Base-by-base conservation (phyloP, 108 stramenopile species). In the Conticribra weissflogii region DNA sequence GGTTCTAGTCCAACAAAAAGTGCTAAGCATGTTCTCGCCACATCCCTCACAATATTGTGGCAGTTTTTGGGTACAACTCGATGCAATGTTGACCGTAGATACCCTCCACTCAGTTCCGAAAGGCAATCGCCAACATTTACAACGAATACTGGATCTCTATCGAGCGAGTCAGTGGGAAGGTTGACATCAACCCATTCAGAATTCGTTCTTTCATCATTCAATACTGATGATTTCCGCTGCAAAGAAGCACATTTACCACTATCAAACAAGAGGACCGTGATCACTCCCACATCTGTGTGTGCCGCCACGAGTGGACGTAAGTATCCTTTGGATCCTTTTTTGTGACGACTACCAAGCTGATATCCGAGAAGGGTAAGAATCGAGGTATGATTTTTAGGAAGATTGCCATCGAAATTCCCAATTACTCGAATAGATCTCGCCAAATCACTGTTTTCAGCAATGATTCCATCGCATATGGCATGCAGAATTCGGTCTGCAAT, bases 61-160 rank as follows among this genome's bases (percentile, higher is more conserved):
- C 21, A 32, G 47, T 28, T 25, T 9, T 49, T 59, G 9, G 87
- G 83, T 46, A 92, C 63, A n/a, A 92, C 91, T 22, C 87, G 77
- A 79, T 92, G 88, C 15, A 89, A 48, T 5, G 86, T 86, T 4
- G 88, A 92, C 1, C 85, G 81, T 19, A 90, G 44, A 30, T 36
- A 57, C 29, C 77, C 77, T 7, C 70, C 60, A 33, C 66, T 84
- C 45, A 92, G 52, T 19, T 88, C 91, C 1, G 88, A 86, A 18
- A 92, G 68, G 58, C 91, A 92, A 65, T 92, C 91, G 23, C 86
- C 91, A 48, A 89, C 83, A 65, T 92, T 92, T 18, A 92, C 72
- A 5, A 92, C 91, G 67, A 88, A 88, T 49, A 87, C 49, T 9
- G 88, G 91, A 71, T 92, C 91, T 8, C 79, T 52, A 15, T 63